A percentile compares a stretch with the other conserved stretches of the same genome.
Conservation (phyloP, 164 flowering plant genomes). For the Piper betle region DNA sequence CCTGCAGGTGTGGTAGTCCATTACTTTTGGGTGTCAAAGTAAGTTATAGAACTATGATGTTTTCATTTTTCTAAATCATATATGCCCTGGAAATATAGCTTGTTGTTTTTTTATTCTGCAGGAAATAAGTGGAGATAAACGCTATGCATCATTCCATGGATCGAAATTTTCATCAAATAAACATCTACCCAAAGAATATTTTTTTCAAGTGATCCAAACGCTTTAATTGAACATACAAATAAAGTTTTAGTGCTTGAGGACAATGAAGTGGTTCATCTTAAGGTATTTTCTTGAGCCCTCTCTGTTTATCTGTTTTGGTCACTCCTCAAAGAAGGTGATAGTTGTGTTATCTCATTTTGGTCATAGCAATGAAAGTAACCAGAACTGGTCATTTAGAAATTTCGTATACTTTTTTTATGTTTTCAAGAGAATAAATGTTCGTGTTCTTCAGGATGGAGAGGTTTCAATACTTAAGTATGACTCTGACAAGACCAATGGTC, state of each 20-base stretch:
- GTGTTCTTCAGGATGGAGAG: constrained; percentile 61
- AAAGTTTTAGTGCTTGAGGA: constrained; percentile 91
- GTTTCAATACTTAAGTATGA: constrained; percentile 78
- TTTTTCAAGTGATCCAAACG: constrained; percentile 91
- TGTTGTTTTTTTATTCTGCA: constrained; percentile 11
- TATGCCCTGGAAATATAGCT: background rate
- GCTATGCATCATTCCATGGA: constrained; percentile 43
- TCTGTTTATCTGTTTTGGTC: background rate
- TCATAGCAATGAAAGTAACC: too few species aligned
- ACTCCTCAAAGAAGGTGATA: too few species aligned
- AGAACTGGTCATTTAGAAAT: too few species aligned
- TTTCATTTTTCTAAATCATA: background rate
- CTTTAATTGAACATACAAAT: constrained; percentile 92
- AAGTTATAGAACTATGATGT: constrained; percentile 18
- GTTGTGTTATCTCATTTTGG: too few species aligned
- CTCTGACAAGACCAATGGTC: constrained; percentile 34
- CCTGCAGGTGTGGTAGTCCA: constrained; percentile 99
- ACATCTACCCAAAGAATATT: constrained; percentile 72
- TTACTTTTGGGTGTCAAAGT: constrained; percentile 93
- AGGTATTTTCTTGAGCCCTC: constrained; percentile 31
- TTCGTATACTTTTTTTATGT: background rate
- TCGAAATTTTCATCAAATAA: constrained; percentile 40
- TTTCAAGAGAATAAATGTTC: background rate
- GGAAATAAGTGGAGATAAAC: constrained; percentile 43
- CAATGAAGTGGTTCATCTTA: constrained; percentile 90